Evolutionary conservation across 139 green algal genomes (phyloP).

Genomic region (Tetraselmis chui): DNA sequence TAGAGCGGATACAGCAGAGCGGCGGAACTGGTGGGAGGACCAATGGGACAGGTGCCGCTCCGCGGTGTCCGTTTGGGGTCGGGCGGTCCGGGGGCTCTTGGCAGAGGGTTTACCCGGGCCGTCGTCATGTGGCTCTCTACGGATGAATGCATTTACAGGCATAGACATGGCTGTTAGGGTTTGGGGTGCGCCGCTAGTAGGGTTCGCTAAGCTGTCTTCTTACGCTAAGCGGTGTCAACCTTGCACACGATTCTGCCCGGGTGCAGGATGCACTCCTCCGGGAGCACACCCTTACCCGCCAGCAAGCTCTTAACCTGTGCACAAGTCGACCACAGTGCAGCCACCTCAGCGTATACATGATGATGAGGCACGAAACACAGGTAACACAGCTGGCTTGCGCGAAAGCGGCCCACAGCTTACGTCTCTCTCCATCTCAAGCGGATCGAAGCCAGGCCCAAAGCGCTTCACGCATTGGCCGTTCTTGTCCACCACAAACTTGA

Average conservation of each 20-base stretch:
- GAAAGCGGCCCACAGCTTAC: constrained; percentile 20
- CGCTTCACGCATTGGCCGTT: constrained; percentile 63
- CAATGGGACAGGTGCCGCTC: no score
- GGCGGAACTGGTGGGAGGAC: no score
- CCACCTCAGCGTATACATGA: not conserved
- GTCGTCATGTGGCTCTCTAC: no score
- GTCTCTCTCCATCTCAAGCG: constrained; percentile 65
- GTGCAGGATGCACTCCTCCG: constrained; percentile 60
- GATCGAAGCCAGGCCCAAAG: constrained; percentile 72
- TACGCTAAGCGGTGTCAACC: no score
- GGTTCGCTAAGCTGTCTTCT: no score
- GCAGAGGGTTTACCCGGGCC: no score
- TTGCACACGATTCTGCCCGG: constrained; percentile 72
- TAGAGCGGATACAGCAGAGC: no score
- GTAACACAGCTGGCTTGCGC: not conserved
- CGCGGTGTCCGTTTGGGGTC: no score
- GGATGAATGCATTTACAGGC: no score
- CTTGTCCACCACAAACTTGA: constrained; percentile 70
- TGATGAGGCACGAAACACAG: not conserved
- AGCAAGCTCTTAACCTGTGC: constrained; percentile 34
- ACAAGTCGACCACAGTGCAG: not conserved
- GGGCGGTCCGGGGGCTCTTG: no score
- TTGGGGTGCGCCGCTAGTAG: no score
- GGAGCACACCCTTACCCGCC: constrained; percentile 45
- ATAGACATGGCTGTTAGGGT: no score